Evolutionary conservation across 1,284 basidiomycete genomes (phyloP).

Genomic region (Cerioporus squamosus): DNA sequence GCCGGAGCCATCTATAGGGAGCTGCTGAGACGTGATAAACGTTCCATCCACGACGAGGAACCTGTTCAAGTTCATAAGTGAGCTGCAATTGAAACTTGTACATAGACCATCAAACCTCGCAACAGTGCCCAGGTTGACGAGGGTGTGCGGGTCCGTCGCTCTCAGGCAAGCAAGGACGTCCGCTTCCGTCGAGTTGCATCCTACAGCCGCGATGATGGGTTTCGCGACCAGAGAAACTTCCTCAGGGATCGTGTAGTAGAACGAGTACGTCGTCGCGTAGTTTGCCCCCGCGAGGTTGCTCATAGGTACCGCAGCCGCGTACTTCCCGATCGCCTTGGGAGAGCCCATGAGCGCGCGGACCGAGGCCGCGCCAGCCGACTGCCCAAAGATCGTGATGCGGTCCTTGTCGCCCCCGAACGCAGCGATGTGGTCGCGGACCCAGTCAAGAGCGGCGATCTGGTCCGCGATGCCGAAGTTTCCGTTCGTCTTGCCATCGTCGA

Average conservation of each 20-base stretch:
- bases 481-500: slow-evolving; percentile 41
- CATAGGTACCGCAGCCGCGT: slow-evolving; percentile 49
- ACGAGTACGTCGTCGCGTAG: slow-evolving; percentile 46
- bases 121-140: slow-evolving; percentile 38
- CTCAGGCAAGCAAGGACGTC: slow-evolving; percentile 39
- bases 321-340: slow-evolving; percentile 47
- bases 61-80: slow-evolving; percentile 23
- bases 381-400: slow-evolving; percentile 44
- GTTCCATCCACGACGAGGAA: slow-evolving; percentile 52
- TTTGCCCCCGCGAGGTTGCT: slow-evolving; percentile 52
- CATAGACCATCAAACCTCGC: slow-evolving; percentile 33
- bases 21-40: slow-evolving; percentile 42
- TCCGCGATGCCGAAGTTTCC: slow-evolving; percentile 49
- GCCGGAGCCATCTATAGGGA: slow-evolving; percentile 43
- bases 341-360: slow-evolving; percentile 48
- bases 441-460: slow-evolving; percentile 41
- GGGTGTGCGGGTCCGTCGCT: slow-evolving; percentile 34
- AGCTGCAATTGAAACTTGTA: background rate
- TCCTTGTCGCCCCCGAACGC: slow-evolving; percentile 42
- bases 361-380: slow-evolving; percentile 43
- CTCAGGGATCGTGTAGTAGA: slow-evolving; percentile 42
- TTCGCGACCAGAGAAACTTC: slow-evolving; percentile 36
- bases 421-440: slow-evolving; percentile 40
- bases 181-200: slow-evolving; percentile 30
- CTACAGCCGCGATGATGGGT: slow-evolving; percentile 39